phyloP scores from a whole-genome alignment of 495 filamentous ascomycete genomes.

The Hyaloscypha bicolor region DNA sequence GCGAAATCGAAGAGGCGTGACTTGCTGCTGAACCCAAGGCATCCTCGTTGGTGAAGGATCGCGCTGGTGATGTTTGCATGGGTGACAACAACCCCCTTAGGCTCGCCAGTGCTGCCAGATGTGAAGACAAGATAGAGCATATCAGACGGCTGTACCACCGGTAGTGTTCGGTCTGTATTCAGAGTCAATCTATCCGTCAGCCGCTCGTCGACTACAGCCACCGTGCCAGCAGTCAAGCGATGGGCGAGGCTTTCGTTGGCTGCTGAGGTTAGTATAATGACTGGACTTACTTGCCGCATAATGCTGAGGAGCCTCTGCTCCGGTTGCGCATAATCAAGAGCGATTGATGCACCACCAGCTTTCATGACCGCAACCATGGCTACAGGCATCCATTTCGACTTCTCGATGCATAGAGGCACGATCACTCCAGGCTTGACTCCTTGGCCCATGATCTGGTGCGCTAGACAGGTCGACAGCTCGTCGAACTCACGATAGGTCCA shows the following conservation, averaged over 20 bases:
- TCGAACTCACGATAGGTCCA: not conserved
- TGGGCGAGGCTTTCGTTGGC: not conserved
- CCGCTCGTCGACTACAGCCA: conserved; percentile 1
- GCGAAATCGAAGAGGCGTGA: not conserved
- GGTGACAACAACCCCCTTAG: not conserved
- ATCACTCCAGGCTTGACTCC: not conserved
- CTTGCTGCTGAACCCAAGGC: conserved; percentile 40
- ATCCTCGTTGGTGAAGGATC: conserved; percentile 50
- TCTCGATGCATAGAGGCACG: not conserved
- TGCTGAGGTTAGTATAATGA: not conserved
- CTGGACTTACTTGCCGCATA: not conserved
- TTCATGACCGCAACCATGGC: not conserved
- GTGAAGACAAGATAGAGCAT: not conserved
- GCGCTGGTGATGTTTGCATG: conserved; percentile 36
- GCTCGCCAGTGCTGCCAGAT: not conserved
- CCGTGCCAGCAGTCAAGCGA: not conserved
- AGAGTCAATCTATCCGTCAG: no score
- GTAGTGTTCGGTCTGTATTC: conserved; percentile 41
- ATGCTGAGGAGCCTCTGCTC: not conserved
- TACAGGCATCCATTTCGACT: not conserved
- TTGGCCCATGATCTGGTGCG: not conserved
- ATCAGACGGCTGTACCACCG: conserved; percentile 37
- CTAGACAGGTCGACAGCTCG: not conserved
- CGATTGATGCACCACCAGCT: not conserved
- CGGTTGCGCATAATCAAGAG: not conserved